Evolutionary conservation across 2,329 filamentous ascomycete genomes (phyloP).

Genomic region (Trichophyton schoenleinii): DNA sequence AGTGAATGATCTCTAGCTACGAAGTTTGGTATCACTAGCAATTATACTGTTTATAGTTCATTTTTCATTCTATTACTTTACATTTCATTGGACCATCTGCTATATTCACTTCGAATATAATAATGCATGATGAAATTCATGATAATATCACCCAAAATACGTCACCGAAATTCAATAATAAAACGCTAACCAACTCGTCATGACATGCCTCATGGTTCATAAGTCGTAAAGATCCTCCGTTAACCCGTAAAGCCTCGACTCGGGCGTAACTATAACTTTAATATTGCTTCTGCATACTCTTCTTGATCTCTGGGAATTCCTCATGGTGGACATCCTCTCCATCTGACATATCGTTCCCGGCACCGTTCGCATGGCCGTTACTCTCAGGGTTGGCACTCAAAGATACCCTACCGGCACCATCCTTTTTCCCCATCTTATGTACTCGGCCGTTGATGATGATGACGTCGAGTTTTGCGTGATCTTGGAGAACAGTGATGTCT

Average conservation of each 20-base stretch:
- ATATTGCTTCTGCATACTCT: slow-evolving; percentile 9
- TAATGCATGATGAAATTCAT: neutral
- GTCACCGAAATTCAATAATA: neutral
- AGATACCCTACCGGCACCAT: slow-evolving; percentile 10
- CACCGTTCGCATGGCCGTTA: neutral
- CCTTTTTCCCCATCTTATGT: slow-evolving; percentile 26
- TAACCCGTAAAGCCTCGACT: no score
- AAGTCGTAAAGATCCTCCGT: neutral
- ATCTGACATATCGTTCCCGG: neutral
- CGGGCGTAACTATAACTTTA: neutral
- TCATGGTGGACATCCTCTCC: slow-evolving; percentile 4
- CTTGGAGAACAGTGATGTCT: slow-evolving; percentile 32
- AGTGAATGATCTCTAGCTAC: no score
- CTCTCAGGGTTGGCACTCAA: neutral
- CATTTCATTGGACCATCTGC: neutral
- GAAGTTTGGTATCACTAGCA: no score
- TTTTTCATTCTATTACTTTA: neutral
- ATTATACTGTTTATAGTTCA: no score
- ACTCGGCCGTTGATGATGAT: slow-evolving; percentile 39
- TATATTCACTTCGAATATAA: neutral
- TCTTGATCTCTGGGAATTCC: slow-evolving; percentile 8
- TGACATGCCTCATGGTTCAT: neutral
- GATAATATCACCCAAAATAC: neutral
- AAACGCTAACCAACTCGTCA: neutral
- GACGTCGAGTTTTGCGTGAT: slow-evolving; percentile 33